Evolutionary conservation across 2,329 filamentous ascomycete species (phyloP), one percentile per base, ranked within the genome.

Genomic region (Pestalotiopsis fici): DNA sequence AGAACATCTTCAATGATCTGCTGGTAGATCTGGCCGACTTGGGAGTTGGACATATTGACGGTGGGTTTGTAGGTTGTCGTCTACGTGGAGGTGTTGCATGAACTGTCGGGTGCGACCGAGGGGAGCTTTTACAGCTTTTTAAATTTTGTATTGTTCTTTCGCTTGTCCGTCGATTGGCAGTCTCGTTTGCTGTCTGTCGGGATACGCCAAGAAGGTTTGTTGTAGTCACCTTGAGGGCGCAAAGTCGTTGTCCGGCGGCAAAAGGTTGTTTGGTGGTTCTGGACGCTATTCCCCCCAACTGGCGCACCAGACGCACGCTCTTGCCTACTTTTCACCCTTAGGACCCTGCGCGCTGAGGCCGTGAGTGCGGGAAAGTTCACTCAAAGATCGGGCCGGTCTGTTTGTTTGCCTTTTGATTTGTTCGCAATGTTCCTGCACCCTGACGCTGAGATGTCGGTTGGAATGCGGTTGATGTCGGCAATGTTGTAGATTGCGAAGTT

Each of bases 1-100:
- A 98, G 93, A 78, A 99, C 94, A 83, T 96, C 93, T 70, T 91
- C 86, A 77, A 93, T 93, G 79, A 93, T 90, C 75, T 86, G 83
- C 80, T 90, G 86, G 81, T 98, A 99, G 76, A 98, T 91, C 72
- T 84, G 83, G 76, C 96, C 96, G 84, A 90, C 87, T 18, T 82
- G 81, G 59, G 79, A 75, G 78, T 90, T 89, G 68, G 87, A 89
- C 87, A 90, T 89, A 67, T 71, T 83, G 78, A 66, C 50, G 50
- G 35, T 37, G 28, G 28, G 35, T 28, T 31, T 13, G 63, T 31
- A 54, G 21, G 37, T 55, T 12, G n/a, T 35, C 64, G 28, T 43
- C 31, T 59, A n/a, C 1, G 23, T 23, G 50, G 13, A 15, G 9
- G n/a, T 37, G 27, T 12, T 28, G 27, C 50, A 35, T 35, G 15